Base-by-base conservation (phyloP, 139 green algal species). In the Chlorella sp. region DNA sequence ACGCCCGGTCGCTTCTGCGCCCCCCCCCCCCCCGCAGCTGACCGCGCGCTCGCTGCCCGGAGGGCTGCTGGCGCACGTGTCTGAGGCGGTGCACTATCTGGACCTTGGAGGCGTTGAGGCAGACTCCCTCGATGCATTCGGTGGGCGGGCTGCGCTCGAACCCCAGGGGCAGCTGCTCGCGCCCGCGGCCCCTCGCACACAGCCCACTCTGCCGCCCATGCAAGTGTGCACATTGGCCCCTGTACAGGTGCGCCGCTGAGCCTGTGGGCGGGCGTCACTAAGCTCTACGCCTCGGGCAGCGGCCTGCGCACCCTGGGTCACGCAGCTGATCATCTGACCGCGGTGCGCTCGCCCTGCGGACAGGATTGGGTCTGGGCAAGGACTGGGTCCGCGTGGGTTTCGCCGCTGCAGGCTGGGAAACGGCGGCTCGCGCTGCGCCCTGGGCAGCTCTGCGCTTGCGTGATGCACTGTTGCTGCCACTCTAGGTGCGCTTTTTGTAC, bases 231-330 rank as follows among this genome's bases (percentile, higher is more conserved):
- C n/a, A 6, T n/a, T 29, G 21, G 14, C 45, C 14, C 7, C 43
- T 8, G 5, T 23, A 19, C 68, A 75, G 68, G 68, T 2, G 68
- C 51, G 4, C 25, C 38, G 3, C 40, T 35, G 5, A 42, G 46
- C 19, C 55, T 76, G 4, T 27, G 38, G 40, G 41, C 15, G 5
- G 59, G 53, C 41, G 29, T 76, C 17, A 76, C 56, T 29, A 76
- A 76, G 21, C 42, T 76, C 25, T 76, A 76, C n/a, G 70, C 70
- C 56, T 58, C 27, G 17, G 23, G 46, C 41, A 59, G 55, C 3
- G 59, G 40, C 31, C 45, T 79, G 63, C 27, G 19, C 25, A 50
- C 43, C 2, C 11, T 48, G 15, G 29, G n/a, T n/a, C n/a, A 68
- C 0, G 64, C 71, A 25, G 29, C 73, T 40, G 25, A 67, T 38